phyloP scores from a whole-genome alignment of 352 stramenopile species.

The Elongisporangium anandrum region DNA sequence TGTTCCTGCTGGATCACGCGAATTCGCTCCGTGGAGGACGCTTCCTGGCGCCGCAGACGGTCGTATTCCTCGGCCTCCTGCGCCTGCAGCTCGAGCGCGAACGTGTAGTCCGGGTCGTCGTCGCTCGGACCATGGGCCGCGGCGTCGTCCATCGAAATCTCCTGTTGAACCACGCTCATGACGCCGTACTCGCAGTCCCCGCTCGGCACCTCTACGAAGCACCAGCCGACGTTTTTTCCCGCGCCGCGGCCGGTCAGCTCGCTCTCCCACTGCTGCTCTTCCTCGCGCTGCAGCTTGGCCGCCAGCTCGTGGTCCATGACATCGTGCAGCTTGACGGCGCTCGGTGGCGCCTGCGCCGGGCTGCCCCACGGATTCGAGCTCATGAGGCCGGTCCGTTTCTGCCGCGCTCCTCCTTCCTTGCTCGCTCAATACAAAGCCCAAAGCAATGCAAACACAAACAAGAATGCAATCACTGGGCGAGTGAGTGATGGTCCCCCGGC shows the following conservation, averaged over 20 bases:
- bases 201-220: conserved; percentile 73
- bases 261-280: conserved; percentile 61
- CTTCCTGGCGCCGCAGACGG: conserved; percentile 58
- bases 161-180: conserved; percentile 74
- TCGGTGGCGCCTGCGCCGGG: conserved; percentile 13
- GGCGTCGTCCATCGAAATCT: conserved; percentile 46
- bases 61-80: conserved; percentile 76
- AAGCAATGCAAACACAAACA: background rate
- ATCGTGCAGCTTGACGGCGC: conserved; percentile 47
- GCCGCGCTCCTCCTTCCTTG: background rate
- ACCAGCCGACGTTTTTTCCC: conserved; percentile 54
- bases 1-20: conserved; percentile 51
- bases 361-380: conserved; percentile 28
- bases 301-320: conserved; percentile 74
- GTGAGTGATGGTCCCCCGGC: background rate
- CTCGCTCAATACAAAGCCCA: background rate
- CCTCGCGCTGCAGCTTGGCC: conserved; percentile 62
- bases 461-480: background rate
- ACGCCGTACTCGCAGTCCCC: conserved; percentile 40
- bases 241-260: conserved; percentile 59
- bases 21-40: conserved; percentile 62
- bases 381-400: conserved; percentile 5
- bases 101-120: conserved; percentile 69
- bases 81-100: conserved; percentile 63
- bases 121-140: conserved; percentile 20